Conservation (phyloP, 2,329 filamentous ascomycete species). For the Cephalotrichum gorgonifer region DNA sequence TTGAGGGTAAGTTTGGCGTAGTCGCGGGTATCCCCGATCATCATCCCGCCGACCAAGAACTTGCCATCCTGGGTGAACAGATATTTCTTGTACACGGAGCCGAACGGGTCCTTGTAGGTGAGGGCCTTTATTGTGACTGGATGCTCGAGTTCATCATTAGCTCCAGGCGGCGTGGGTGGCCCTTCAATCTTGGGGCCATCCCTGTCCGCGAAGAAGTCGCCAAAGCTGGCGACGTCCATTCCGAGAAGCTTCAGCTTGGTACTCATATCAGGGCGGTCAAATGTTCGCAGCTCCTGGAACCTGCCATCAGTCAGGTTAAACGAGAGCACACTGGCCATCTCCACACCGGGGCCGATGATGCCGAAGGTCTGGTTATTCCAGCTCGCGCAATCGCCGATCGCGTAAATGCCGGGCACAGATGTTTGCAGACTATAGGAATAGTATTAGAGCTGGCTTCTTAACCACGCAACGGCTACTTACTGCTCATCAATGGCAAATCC, state of each 20-base stretch:
- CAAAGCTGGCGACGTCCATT: constrained; percentile 86
- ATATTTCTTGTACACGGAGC: constrained; percentile 87
- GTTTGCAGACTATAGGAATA: too few species aligned
- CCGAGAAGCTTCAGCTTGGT: constrained; percentile 86
- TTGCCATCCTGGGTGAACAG: constrained; percentile 84
- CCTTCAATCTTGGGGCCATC: constrained; percentile 54
- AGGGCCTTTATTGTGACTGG: too few species aligned
- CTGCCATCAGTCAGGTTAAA: constrained; percentile 79
- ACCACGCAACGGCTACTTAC: too few species aligned
- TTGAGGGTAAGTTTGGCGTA: constrained; percentile 83
- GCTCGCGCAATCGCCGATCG: constrained; percentile 83
- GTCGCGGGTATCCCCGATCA: constrained; percentile 87
- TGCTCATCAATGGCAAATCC: constrained; percentile 62
- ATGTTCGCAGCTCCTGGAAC: constrained; percentile 59
- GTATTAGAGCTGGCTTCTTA: too few species aligned
- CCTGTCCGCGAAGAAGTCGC: constrained; percentile 84
- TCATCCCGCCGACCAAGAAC: constrained; percentile 89
- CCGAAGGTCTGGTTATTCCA: constrained; percentile 83
- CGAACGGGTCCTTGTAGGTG: constrained; percentile 82
- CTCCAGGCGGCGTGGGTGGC: constrained; percentile 46
- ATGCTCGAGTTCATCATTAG: too few species aligned
- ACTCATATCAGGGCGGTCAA: constrained; percentile 77
- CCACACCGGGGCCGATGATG: constrained; percentile 78
- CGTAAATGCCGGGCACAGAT: constrained; percentile 64
- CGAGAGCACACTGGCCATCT: constrained; percentile 85